Evolutionary conservation across 2,329 filamentous ascomycete species (phyloP).

Genomic region (Chaetomiaceae sp.): DNA sequence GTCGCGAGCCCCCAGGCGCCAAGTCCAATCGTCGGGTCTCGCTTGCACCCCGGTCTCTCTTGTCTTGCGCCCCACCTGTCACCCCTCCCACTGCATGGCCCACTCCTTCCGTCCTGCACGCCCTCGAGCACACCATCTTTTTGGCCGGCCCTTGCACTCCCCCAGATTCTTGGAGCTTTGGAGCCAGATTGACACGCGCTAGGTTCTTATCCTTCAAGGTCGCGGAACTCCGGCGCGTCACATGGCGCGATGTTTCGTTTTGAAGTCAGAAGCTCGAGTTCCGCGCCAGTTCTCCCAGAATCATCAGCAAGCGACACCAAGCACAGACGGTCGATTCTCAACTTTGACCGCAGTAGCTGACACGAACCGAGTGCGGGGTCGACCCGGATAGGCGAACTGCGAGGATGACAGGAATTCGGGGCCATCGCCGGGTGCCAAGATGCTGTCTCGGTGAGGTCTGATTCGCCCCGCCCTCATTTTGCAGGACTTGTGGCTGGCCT

Average conservation of each 20-base stretch:
- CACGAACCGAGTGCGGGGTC: neutral
- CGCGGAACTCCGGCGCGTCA: conserved; percentile 28
- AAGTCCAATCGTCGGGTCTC: conserved; percentile 23
- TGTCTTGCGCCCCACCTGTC: conserved; percentile 19
- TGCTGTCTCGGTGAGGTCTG: neutral
- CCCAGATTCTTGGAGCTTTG: conserved; percentile 31
- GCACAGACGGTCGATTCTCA: neutral
- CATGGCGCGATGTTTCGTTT: conserved; percentile 29
- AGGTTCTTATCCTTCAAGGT: neutral
- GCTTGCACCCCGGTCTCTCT: conserved; percentile 22
- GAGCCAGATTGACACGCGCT: conserved; percentile 25
- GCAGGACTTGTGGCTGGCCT: neutral
- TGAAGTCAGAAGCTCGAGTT: neutral
- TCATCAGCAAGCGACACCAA: neutral
- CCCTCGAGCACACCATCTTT: conserved; percentile 33
- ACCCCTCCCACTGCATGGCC: conserved; percentile 23
- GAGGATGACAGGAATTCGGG: neutral
- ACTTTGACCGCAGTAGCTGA: neutral
- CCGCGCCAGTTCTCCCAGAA: neutral
- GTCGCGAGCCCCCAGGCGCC: conserved; percentile 1
- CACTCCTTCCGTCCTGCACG: conserved; percentile 4
- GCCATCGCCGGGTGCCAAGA: neutral
- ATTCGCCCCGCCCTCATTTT: conserved; percentile 2
- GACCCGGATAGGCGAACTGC: neutral
- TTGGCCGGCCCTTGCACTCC: conserved; percentile 28